Conservation (phyloP, 306 rosid genomes). For the Rosa rugosa region DNA sequence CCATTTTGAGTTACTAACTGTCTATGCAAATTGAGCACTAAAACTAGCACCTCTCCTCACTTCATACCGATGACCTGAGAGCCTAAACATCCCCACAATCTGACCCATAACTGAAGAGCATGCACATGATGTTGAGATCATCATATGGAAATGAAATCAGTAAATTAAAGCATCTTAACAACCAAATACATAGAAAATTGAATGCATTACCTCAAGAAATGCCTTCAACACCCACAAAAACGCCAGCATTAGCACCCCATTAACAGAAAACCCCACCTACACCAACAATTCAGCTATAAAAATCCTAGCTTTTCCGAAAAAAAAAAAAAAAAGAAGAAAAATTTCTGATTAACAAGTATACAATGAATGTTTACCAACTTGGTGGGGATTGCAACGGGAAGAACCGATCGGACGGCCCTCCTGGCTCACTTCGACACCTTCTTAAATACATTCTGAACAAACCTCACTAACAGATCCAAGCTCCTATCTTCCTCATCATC, state of each 20-base stretch:
- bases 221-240: conserved; percentile 75
- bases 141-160: not conserved
- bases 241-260: conserved; percentile 64
- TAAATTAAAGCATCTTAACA: not conserved
- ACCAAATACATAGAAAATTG: not conserved
- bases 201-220: conserved; percentile 63
- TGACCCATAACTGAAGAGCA: not conserved
- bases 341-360: no score
- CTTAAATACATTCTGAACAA: conserved; percentile 64
- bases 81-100: not conserved
- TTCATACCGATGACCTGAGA: not conserved
- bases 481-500: conserved; percentile 73
- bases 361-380: conserved; percentile 43
- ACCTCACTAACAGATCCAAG: conserved; percentile 63
- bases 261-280: conserved; percentile 68
- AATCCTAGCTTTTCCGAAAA: no score
- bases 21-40: not conserved
- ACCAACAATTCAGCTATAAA: not conserved
- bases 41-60: not conserved
- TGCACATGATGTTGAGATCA: not conserved
- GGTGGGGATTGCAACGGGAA: conserved; percentile 61
- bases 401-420: conserved; percentile 69
- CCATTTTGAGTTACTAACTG: not conserved
- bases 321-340: no score
- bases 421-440: conserved; percentile 64